Base-by-base conservation (phyloP, 2,329 filamentous ascomycete species). In the Cordyceps cicadae region DNA sequence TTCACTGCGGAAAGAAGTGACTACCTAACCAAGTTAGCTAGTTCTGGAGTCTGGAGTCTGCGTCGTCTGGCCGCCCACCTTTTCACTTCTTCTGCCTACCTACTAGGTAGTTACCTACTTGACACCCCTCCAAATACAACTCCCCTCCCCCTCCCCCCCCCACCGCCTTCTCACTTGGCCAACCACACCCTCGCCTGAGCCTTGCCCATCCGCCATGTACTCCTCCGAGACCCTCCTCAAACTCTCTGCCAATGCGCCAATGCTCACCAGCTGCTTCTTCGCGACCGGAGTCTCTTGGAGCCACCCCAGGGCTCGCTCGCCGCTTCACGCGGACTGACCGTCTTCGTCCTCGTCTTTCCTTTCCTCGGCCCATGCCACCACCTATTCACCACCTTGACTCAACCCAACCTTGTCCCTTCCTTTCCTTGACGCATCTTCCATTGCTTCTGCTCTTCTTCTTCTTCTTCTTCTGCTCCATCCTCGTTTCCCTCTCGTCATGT, bases 221-320 rank as follows among this genome's bases (percentile, higher is more conserved):
- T 62, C 58, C 54, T 62, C 60, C 60, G 60, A 62, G 60, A 62
- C 60, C 60, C 60, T 62, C 60, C 60, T 62, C 60, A 62, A 62
- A 62, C 60, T 62, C 58, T 60, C 50, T 53, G 50, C 58, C 46
- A 53, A 51, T 51, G 26, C 49, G 26, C 49, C 46, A 53, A 51
- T 51, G 26, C 49, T 51, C 49, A 51, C 49, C 49, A 51, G 17
- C 39, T n/a, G 17, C 39, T 43, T 49, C 58, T 60, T 60, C 58
- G 58, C 58, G 46, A 60, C 50, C 51, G 41, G 51, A 49, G 50
- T 41, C 43, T 60, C 49, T 32, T 56, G 55, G 49, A 48, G 51
- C 43, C 51, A 49, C 32, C 52, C 46, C 54, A 21, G 55, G 51
- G 51, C 51, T 14, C 34, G 2, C 45, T 52, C 55, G 53, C 39